These are phyloP conservation scores for Phytophthora cryptogea DNA, from an alignment of 352 stramenopile genomes.

Conservation along the genomic window DNA sequence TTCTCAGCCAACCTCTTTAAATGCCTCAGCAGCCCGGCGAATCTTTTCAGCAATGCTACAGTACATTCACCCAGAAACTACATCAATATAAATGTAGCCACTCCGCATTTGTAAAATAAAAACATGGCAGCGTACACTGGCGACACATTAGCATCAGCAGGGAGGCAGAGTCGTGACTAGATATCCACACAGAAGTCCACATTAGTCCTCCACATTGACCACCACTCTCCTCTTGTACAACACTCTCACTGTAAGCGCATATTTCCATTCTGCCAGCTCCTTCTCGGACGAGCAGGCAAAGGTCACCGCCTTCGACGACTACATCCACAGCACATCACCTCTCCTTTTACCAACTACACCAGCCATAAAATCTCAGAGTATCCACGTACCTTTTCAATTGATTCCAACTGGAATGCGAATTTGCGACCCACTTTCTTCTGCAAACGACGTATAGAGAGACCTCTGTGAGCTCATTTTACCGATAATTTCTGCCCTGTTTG, in stretches of 20 bases:
- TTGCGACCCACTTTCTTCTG: constrained; percentile 69
- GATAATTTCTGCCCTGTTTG: not conserved
- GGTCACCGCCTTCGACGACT: constrained; percentile 51
- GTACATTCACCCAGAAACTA: not conserved
- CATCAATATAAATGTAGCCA: not conserved
- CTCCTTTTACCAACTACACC: too few relatives aligned
- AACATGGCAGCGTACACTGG: constrained; percentile 18
- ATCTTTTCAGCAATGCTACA: constrained; percentile 56
- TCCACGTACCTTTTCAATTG: constrained; percentile 48
- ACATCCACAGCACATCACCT: too few relatives aligned
- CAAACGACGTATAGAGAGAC: not conserved
- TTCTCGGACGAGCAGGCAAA: constrained; percentile 68
- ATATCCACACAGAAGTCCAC: not conserved
- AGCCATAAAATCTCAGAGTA: too few relatives aligned
- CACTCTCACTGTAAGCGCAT: constrained; percentile 52
- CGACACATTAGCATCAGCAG: constrained; percentile 20
- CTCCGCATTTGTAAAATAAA: not conserved
- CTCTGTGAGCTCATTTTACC: not conserved
- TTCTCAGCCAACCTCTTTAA: constrained; percentile 33
- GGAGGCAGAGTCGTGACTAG: constrained; percentile 30
- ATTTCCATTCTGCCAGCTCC: constrained; percentile 65
- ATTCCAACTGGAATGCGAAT: constrained; percentile 63
- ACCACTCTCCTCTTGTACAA: not conserved
- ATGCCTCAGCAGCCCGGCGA: constrained; percentile 55
- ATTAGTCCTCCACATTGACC: not conserved